Conservation (phyloP, 148 eudicot species). For the Chenopodium suecicum region DNA sequence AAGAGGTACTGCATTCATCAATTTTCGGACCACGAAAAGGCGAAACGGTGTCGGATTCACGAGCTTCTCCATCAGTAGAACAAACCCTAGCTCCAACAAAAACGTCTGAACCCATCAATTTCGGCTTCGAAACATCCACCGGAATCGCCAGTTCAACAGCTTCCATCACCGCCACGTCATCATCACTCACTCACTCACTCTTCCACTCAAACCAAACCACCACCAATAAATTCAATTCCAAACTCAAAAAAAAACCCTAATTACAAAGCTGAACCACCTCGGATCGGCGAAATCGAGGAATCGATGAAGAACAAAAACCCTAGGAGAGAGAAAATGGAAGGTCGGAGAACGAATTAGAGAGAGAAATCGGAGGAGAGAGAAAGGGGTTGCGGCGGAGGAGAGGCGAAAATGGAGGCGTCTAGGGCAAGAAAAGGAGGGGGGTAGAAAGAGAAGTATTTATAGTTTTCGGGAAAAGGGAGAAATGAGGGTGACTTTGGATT, state of each 20-base stretch:
- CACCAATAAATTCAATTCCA: not conserved
- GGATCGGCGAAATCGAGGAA: constrained; percentile 22
- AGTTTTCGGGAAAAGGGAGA: constrained; percentile 85
- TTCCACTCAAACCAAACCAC: not conserved
- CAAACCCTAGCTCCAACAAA: constrained; percentile 38
- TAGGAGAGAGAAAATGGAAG: not conserved
- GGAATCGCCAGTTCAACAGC: constrained; percentile 41
- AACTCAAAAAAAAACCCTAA: not conserved
- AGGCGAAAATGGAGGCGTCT: constrained; percentile 37
- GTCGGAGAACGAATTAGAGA: not conserved
- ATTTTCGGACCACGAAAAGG: constrained; percentile 30
- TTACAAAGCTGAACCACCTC: not conserved
- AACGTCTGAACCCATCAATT: constrained; percentile 65
- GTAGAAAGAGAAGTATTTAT: constrained; percentile 56
- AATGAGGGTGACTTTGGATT: constrained; percentile 11
- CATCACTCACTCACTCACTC: constrained; percentile 12
- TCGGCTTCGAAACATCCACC: constrained; percentile 34
- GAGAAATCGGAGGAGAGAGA: not conserved
- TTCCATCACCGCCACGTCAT: constrained; percentile 39
- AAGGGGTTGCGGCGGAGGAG: constrained; percentile 20
- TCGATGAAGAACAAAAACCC: constrained; percentile 1
- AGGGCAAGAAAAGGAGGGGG: constrained; percentile 53
- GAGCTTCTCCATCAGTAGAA: constrained; percentile 35
- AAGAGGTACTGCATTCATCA: constrained; percentile 25
- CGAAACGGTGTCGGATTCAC: constrained; percentile 35